Base-by-base conservation (phyloP, 106 monocot species). In the Dendrobium catenatum region DNA sequence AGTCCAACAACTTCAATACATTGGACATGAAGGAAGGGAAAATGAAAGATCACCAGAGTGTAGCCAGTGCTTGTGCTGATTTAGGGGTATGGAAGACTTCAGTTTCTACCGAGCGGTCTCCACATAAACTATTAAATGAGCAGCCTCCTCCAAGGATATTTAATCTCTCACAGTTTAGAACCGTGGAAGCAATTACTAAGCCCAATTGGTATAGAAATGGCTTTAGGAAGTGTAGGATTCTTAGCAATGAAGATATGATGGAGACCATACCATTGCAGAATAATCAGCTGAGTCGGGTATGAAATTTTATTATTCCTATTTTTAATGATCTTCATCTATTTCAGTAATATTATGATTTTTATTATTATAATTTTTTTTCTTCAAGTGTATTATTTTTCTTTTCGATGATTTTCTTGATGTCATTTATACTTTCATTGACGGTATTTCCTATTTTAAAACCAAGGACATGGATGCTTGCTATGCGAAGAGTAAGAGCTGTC, bases 401-500 rank as follows among this genome's bases (percentile, higher is more conserved):
- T 72, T 4, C 6, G 40, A 15, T 72, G 40, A 16, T 72, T 72
- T 72, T 2, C n/a, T 72, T 72, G 37, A 37, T 72, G 31, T 15
- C 2, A 10, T 43, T 75, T 43, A 13, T 9, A 46, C 46, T 44
- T 46, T n/a, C 4, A 75, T 46, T 47, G 42, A 75, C 46, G 4
- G 27, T 27, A 20, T 58, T 58, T 58, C 20, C 67, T 67, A 8
- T 67, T 67, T 67, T 27, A 18, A 67, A 67, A 27, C 29, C 11
- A 26, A 68, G 82, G 82, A 43, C 61, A 76, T 75, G 75, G 55
- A 89, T 79, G 81, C 80, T 26, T 92, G 85, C 74, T 95, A 81
- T 85, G 88, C 90, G 40, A 90, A 83, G 56, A 88, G 85, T 77
- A 86, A 90, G 81, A 86, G 84, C 67, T 93, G 83, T 79, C 83